phyloP scores from a whole-genome alignment of 2,329 filamentous ascomycete species.

The Colletotrichum higginsianum region DNA sequence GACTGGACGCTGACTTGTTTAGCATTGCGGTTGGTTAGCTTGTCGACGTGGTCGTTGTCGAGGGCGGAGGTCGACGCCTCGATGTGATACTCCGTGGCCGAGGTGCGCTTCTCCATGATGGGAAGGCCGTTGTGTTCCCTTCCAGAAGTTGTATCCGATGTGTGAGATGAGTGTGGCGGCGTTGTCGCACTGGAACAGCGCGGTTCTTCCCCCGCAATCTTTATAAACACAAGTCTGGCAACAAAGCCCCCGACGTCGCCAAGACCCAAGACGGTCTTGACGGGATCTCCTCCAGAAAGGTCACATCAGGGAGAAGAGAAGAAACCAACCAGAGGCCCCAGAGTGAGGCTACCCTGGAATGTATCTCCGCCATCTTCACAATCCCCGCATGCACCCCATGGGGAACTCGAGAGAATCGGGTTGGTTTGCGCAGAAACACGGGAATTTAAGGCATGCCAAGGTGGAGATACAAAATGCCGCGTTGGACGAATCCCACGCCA shows the following conservation, averaged over 20 bases:
- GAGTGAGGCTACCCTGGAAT: neutral
- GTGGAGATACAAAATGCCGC: neutral
- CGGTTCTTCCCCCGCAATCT: neutral
- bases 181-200: neutral
- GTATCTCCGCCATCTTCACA: neutral
- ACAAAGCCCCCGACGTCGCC: neutral
- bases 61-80: conserved; percentile 39
- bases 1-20: conserved; percentile 43
- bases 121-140: neutral
- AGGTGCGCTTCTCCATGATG: conserved; percentile 22
- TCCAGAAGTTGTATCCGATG: neutral
- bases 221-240: neutral
- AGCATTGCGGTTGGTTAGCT: conserved; percentile 24
- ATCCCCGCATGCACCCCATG: neutral
- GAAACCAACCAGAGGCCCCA: neutral
- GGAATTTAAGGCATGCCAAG: neutral
- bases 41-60: conserved; percentile 24
- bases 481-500: neutral
- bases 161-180: neutral
- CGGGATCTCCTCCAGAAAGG: neutral
- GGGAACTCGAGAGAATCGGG: neutral
- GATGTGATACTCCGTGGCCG: conserved; percentile 11
- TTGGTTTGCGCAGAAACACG: neutral
- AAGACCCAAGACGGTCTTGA: neutral
- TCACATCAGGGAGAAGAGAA: neutral